Percentiles rank a stretch among this genome's conserved stretches.
Conservation (phyloP, 305 asterid species). For the Ruellia speciosa region DNA sequence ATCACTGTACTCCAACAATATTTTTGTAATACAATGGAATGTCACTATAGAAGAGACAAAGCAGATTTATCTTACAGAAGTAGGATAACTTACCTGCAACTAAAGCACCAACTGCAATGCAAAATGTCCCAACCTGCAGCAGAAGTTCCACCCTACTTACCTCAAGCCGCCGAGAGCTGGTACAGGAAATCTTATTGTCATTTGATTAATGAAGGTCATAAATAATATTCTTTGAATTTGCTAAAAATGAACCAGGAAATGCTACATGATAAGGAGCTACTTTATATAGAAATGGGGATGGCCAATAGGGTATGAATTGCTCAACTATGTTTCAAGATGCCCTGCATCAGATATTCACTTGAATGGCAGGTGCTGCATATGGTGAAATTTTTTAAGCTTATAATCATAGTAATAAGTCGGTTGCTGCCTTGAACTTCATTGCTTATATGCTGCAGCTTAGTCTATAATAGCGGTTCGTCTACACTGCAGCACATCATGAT, state of each 20-base stretch:
- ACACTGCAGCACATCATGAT: no score
- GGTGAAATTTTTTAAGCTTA: no score
- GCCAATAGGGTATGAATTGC: no score
- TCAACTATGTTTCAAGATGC: no score
- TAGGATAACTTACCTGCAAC: conserved; percentile 54
- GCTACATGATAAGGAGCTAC: not conserved
- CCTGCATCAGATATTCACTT: no score
- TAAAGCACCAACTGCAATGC: conserved; percentile 83
- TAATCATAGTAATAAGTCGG: no score
- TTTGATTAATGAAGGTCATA: not conserved
- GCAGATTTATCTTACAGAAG: conserved; percentile 1
- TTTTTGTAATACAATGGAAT: not conserved
- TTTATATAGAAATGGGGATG: not conserved
- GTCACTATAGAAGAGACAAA: conserved; percentile 3
- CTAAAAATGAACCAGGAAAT: not conserved
- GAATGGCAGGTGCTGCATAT: no score
- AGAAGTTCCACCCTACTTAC: conserved; percentile 96
- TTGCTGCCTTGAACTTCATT: no score
- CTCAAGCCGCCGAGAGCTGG: conserved; percentile 97
- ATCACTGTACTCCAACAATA: not conserved
- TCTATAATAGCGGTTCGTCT: no score
- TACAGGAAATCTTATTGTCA: not conserved
- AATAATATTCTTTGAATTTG: not conserved
- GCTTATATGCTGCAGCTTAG: no score
- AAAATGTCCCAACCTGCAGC: conserved; percentile 92